Base-by-base conservation (phyloP, 305 asterid species). In the Lippia alba region DNA sequence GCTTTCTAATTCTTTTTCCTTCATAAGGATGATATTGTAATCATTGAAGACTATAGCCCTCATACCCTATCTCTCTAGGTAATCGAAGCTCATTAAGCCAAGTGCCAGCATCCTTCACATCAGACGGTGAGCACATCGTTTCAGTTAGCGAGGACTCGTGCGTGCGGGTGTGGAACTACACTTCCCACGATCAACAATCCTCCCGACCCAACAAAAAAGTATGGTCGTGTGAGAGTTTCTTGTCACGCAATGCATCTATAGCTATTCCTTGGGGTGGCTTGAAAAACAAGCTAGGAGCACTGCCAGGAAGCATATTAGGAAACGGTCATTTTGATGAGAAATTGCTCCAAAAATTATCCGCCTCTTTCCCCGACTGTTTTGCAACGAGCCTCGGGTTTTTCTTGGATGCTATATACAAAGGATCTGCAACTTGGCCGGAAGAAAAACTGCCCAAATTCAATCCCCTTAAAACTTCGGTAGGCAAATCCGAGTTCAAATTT, bases 341-440 rank as follows among this genome's bases (percentile, higher is more conserved):
- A 56, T 20, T 67, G 68, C 83, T 66, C 44, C 81, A 83, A 36
- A 81, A 76, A 56, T 39, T 74, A 16, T 53, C 67, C 12, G 67
- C 39, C 12, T 40, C 67, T 61, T 61, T 63, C 59, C 81, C 85
- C 1, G 91, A 86, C 48, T 80, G 81, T 45, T 77, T 77, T 46
- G 56, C 89, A 1, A 46, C 73, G 20, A 75, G 92, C 41, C 85
- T 86, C 9, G 82, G 85, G 2, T 76, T 83, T 11, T 83, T 87
- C 81, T 56, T 85, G 64, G 93, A 87, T 14, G 70, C 87, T 15
- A n/a, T 85, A n/a, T 72, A 76, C 74, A 81, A 72, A 69, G 87
- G 82, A 62, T 20, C 88, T 3, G 86, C 90, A 3, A 85, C 93
- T 19, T 87, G 90, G 90, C 93, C 93, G 0, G 93, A 83, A 65